Percentiles rank a stretch among this genome's conserved stretches.
phyloP scores from a whole-genome alignment of 257 asterid genomes.

The Nicotiana tomentosiformis region DNA sequence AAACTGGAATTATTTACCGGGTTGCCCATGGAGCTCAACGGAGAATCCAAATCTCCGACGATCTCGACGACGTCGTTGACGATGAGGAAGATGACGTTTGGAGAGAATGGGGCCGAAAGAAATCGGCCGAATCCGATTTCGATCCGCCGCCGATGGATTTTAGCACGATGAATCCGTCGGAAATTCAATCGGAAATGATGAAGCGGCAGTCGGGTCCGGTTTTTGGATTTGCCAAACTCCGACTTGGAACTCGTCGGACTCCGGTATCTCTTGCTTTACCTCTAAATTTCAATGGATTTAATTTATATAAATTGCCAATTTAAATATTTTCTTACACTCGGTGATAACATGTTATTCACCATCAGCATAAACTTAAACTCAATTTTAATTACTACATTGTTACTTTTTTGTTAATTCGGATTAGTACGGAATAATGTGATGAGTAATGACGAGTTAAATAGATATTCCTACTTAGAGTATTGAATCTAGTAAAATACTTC shows the following conservation, averaged over 20 bases:
- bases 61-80: slow-evolving; percentile 83
- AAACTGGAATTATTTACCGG: slow-evolving; percentile 16
- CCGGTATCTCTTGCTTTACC: slow-evolving; percentile 31
- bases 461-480: neutral
- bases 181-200: slow-evolving; percentile 69
- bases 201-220: slow-evolving; percentile 75
- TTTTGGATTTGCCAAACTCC: slow-evolving; percentile 88
- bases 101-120: slow-evolving; percentile 82
- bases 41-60: slow-evolving; percentile 70
- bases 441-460: neutral
- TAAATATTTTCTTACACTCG: too few species aligned
- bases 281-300: neutral
- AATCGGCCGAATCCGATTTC: slow-evolving; percentile 36
- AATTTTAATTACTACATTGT: neutral
- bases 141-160: slow-evolving; percentile 78
- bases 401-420: neutral
- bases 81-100: slow-evolving; percentile 89
- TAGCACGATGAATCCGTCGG: slow-evolving; percentile 33
- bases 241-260: slow-evolving; percentile 57
- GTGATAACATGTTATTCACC: too few species aligned
- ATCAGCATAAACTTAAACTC: too few species aligned
- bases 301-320: too few species aligned
- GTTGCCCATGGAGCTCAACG: slow-evolving; percentile 40
- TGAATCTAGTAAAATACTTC: neutral
- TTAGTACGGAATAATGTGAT: neutral